Percentiles rank a stretch among this genome's conserved stretches.
Conservation (phyloP, 129 eudicot species). For the Centrapalus pauciflorus region DNA sequence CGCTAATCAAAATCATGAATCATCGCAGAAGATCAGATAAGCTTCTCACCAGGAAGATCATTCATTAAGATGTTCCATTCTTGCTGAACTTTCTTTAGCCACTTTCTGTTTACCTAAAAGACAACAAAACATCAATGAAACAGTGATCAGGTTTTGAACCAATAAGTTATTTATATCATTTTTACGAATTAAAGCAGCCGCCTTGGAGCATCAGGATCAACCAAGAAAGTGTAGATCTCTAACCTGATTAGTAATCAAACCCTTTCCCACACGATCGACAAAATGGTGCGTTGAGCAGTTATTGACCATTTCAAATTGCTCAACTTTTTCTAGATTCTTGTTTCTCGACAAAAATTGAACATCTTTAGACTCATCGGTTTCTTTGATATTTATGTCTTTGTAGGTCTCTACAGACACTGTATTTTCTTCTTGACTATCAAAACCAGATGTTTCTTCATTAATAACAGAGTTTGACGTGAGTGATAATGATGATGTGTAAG, state of each 20-base stretch:
- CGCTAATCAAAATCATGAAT: background rate
- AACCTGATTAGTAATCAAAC: conserved; percentile 42
- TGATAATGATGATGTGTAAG: conserved; percentile 28
- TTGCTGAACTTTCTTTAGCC: conserved; percentile 68
- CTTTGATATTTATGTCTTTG: conserved; percentile 18
- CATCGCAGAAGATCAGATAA: background rate
- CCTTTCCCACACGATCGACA: conserved; percentile 37
- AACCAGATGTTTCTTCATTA: conserved; percentile 11
- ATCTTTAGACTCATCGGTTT: conserved; percentile 8
- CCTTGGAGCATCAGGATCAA: background rate
- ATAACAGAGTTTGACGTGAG: no score
- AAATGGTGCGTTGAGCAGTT: conserved; percentile 72
- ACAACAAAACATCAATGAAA: background rate
- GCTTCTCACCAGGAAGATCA: conserved; percentile 34
- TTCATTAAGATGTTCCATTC: background rate
- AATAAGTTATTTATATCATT: background rate
- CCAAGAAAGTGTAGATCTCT: background rate
- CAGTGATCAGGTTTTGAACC: background rate
- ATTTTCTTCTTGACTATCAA: conserved; percentile 20
- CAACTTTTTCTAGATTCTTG: conserved; percentile 20
- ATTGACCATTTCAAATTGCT: conserved; percentile 54
- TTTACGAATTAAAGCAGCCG: background rate
- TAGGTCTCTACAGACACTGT: conserved; percentile 1
- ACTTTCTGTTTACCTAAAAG: conserved; percentile 49
- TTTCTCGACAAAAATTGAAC: conserved; percentile 10